Percentiles rank a stretch among this genome's conserved stretches.
Conservation (phyloP, 345 rosid species). For the Xanthoceras sorbifolium region DNA sequence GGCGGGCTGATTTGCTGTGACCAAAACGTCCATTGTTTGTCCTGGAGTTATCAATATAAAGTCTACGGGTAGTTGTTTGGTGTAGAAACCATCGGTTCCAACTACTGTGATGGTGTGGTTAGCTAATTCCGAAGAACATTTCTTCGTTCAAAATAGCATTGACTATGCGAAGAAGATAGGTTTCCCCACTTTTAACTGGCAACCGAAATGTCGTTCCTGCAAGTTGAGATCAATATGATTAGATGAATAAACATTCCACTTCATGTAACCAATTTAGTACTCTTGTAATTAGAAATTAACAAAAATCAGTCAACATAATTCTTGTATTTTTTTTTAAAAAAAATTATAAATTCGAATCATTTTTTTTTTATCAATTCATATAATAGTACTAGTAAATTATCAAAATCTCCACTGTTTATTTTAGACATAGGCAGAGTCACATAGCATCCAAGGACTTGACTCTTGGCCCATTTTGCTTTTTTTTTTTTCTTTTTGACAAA, state of each 20-base stretch:
- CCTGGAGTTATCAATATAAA: slow-evolving; percentile 48
- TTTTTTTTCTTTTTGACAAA: too few species aligned
- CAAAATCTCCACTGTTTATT: too few species aligned
- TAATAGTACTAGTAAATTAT: too few species aligned
- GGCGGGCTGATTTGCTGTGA: slow-evolving; percentile 35
- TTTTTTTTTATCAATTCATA: too few species aligned
- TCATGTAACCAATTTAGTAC: too few species aligned
- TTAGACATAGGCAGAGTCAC: too few species aligned
- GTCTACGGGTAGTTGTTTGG: slow-evolving; percentile 12
- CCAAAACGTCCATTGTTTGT: slow-evolving; percentile 49
- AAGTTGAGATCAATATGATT: neutral
- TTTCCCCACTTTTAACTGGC: slow-evolving; percentile 16
- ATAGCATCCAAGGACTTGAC: too few species aligned
- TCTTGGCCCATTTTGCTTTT: too few species aligned
- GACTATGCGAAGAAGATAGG: slow-evolving; percentile 20
- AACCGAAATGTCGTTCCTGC: slow-evolving; percentile 28
- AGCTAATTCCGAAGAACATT: neutral
- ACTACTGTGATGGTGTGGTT: slow-evolving; percentile 29
- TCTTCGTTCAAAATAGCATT: neutral
- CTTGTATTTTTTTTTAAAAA: too few species aligned
- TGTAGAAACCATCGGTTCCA: slow-evolving; percentile 34
- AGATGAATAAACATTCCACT: neutral
- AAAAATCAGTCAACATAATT: too few species aligned
- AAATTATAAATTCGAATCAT: too few species aligned
- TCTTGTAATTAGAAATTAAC: too few species aligned